Evolutionary conservation across 1,284 basidiomycete species (phyloP), one percentile per base, ranked within the genome.

Genomic region (Fomitiporia mediterranea): DNA sequence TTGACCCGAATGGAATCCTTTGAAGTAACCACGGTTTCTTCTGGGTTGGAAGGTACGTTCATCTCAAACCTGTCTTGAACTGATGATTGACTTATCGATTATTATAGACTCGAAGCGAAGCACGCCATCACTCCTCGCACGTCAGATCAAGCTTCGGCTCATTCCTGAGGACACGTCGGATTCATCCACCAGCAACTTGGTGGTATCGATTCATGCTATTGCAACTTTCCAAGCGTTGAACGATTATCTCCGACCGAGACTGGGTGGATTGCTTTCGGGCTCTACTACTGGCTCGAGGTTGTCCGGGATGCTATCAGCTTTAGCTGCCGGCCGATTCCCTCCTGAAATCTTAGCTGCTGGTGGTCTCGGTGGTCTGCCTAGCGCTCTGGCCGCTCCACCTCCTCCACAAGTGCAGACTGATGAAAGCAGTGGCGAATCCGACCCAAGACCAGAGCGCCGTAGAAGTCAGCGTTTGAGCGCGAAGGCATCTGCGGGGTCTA

Each of bases 211-310:
- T 59, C 94, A 97, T 67, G 94, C 94, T 2, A 96, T 98, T 58
- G 94, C 95, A 0, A 96, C 94, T 0, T 93, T 98, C 78, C 92
- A 95, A 69, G 92, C 94, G 0, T 78, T 98, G 30, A 92, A 96
- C 65, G 94, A 96, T 69, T 98, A 97, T 68, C 80, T 98, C 9
- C 86, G 93, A 0, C 94, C 94, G 15, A 80, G 93, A 6, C 86
- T 98, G 21, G 79, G 91, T n/a, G 91, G 91, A 5, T 70, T 89
- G 4, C 70, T 85, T 47, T 78, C 79, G n/a, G n/a, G n/a, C 5
- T 61, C 61, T 17, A 62, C 62, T 25, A 75, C 79, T 57, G 77
- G 82, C 27, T 84, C 87, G 13, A 80, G 92, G 11, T 70, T 98
- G 11, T 90, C 91, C 2, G 87, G 88, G 37, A 93, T 98, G 83